Conservation (phyloP, 2,329 filamentous ascomycete species). For the Cladosporium sp. region DNA sequence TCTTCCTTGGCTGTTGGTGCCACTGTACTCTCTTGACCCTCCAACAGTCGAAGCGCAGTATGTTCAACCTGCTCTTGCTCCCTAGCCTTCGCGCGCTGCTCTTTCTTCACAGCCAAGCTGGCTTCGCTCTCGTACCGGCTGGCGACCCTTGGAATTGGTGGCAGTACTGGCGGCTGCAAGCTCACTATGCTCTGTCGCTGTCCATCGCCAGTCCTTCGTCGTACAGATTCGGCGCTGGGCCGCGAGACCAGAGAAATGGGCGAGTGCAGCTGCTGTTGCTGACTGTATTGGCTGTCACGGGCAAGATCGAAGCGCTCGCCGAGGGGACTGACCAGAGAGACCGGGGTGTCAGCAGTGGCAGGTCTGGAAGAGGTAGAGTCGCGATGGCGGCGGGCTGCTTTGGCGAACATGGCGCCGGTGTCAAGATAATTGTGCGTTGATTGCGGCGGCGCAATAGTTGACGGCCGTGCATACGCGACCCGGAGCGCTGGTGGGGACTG, state of each 20-base stretch:
- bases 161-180: constrained; percentile 47
- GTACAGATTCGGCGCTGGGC: constrained; percentile 14
- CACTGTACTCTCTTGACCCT: neutral
- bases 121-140: constrained; percentile 18
- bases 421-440: neutral
- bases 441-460: constrained; percentile 7
- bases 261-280: neutral
- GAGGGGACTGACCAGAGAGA: constrained; percentile 6
- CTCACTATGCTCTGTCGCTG: constrained; percentile 16
- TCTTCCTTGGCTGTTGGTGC: neutral
- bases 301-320: constrained; percentile 12
- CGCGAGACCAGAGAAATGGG: constrained; percentile 6
- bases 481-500: neutral
- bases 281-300: neutral
- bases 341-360: constrained; percentile 1
- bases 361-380: constrained; percentile 9
- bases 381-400: constrained; percentile 15
- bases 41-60: neutral
- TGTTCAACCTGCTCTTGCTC: constrained; percentile 1
- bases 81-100: constrained; percentile 1
- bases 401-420: constrained; percentile 13
- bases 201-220: constrained; percentile 30
- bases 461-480: constrained; percentile 11
- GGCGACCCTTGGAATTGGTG: constrained; percentile 42
- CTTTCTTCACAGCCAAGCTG: neutral